Conservation (phyloP, 345 rosid species). For the Eucalyptus marginata region DNA sequence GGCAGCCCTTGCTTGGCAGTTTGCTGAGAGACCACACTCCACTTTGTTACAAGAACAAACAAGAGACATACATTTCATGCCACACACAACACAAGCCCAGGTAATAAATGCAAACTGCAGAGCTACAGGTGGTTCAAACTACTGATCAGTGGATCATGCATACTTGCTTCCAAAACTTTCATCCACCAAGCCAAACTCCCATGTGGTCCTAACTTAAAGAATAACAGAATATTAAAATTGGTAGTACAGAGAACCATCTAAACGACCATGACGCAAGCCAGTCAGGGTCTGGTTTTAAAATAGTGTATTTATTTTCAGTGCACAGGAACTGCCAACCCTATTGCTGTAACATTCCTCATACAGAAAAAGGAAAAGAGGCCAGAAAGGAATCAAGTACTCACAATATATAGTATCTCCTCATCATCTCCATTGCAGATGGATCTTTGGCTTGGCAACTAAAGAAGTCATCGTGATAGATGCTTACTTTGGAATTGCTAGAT, state of each 20-base stretch:
- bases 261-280: background rate
- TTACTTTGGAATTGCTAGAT: slow-evolving; percentile 51
- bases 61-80: background rate
- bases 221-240: background rate
- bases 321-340: background rate
- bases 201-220: background rate
- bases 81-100: background rate
- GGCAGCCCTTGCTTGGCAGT: background rate
- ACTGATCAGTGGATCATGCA: background rate
- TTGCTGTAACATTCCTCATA: background rate
- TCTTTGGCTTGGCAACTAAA: slow-evolving; percentile 64
- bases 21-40: background rate
- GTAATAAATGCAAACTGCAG: background rate
- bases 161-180: background rate
- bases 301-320: background rate
- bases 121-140: background rate
- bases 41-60: background rate
- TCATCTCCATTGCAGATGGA: slow-evolving; percentile 47
- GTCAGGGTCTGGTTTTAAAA: background rate
- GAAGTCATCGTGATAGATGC: slow-evolving; percentile 50
- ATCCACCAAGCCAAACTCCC: background rate
- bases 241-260: background rate
- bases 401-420: slow-evolving; percentile 37
- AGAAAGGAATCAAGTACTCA: slow-evolving; percentile 19
- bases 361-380: background rate